Evolutionary conservation across 345 rosid genomes (phyloP).

Genomic region (Pelargonium nanum): DNA sequence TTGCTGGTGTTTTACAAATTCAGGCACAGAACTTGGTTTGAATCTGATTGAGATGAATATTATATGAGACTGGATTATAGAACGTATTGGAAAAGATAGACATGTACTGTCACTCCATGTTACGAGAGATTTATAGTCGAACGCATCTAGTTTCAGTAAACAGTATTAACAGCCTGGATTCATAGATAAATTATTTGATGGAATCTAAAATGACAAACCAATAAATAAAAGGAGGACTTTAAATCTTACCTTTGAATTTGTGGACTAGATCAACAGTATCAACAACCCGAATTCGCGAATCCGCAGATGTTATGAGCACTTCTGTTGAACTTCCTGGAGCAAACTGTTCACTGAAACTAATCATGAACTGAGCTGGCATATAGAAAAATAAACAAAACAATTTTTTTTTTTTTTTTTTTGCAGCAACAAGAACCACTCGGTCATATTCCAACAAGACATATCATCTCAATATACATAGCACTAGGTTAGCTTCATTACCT

Average conservation of each 20-base stretch:
- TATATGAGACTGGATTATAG: too few species aligned
- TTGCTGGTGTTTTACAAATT: too few species aligned
- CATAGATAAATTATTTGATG: background rate
- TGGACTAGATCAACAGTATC: slow-evolving; percentile 70
- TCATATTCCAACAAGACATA: too few species aligned
- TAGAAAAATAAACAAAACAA: slow-evolving; percentile 2
- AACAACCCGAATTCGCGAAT: slow-evolving; percentile 81
- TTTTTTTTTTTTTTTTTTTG: too few species aligned
- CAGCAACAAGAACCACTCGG: too few species aligned
- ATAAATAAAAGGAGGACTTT: slow-evolving; percentile 3
- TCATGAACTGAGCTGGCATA: slow-evolving; percentile 13
- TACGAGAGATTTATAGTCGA: background rate
- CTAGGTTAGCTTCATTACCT: slow-evolving; percentile 37
- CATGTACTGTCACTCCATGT: background rate
- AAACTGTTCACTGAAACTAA: slow-evolving; percentile 48
- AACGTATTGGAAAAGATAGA: background rate
- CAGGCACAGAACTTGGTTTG: too few species aligned
- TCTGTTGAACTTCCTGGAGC: slow-evolving; percentile 85
- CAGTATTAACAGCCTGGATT: background rate
- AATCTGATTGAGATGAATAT: too few species aligned
- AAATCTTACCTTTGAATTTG: slow-evolving; percentile 74
- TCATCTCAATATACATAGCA: too few species aligned
- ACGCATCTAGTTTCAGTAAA: background rate
- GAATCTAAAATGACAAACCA: background rate
- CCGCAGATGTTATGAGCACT: slow-evolving; percentile 90